Conservation (phyloP, 805 yeast species). For the Yarrowia deformans region DNA sequence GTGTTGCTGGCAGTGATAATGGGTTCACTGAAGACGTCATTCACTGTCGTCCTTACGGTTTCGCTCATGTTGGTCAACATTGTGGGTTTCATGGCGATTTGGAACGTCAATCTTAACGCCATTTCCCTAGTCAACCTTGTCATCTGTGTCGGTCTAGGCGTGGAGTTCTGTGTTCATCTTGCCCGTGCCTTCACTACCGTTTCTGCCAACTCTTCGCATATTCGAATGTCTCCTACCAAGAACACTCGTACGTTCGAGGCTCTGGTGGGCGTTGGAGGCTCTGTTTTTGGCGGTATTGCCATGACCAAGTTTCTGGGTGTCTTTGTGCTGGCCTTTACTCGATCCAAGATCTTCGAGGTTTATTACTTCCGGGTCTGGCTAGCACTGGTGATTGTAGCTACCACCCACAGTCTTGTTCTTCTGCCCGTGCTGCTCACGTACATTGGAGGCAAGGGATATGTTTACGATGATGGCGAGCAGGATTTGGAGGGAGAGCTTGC, state of each 20-base stretch:
- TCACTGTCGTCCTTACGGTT: slow-evolving; percentile 65
- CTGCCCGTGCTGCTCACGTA: slow-evolving; percentile 75
- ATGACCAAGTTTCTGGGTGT: slow-evolving; percentile 90
- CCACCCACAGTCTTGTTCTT: slow-evolving; percentile 77
- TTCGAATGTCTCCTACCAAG: slow-evolving; percentile 45
- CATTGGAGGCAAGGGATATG: slow-evolving; percentile 67
- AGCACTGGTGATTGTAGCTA: slow-evolving; percentile 75
- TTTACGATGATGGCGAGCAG: slow-evolving; percentile 50
- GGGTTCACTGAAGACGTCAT: slow-evolving; percentile 70
- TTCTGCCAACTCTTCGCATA: slow-evolving; percentile 41
- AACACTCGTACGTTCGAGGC: slow-evolving; percentile 60
- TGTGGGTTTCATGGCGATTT: slow-evolving; percentile 78
- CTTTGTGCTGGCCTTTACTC: slow-evolving; percentile 81
- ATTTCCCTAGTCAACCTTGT: slow-evolving; percentile 86
- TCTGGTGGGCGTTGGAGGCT: slow-evolving; percentile 80
- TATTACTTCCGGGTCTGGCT: slow-evolving; percentile 97
- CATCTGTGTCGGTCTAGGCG: slow-evolving; percentile 92
- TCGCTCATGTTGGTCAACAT: slow-evolving; percentile 70
- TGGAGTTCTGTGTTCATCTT: slow-evolving; percentile 90
- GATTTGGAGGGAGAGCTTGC: slow-evolving; percentile 48
- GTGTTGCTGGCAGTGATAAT: slow-evolving; percentile 62
- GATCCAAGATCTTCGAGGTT: slow-evolving; percentile 85
- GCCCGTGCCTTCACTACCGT: slow-evolving; percentile 73
- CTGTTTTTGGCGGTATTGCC: slow-evolving; percentile 90
- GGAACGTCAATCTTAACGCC: slow-evolving; percentile 83